A percentile compares a stretch with the other conserved stretches of the same genome.
Conservation (phyloP, 176 grass and related monocot genomes). For the Poa pratensis region DNA sequence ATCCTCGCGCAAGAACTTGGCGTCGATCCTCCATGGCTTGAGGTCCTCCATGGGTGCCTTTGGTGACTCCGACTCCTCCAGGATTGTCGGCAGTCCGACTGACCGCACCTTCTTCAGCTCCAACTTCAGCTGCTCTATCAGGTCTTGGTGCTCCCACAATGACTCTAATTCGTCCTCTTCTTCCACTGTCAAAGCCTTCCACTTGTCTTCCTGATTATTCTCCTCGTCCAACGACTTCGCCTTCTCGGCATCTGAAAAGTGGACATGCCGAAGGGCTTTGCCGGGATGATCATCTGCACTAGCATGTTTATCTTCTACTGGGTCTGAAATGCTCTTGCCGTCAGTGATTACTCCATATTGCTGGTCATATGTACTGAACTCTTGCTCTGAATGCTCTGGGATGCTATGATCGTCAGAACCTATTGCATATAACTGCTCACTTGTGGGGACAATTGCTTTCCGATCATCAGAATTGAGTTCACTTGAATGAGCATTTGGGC, state of each 20-base stretch:
- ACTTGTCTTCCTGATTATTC: slow-evolving; percentile 45
- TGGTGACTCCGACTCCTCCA: slow-evolving; percentile 81
- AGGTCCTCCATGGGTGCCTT: slow-evolving; percentile 77
- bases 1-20: slow-evolving; percentile 80
- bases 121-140: slow-evolving; percentile 92
- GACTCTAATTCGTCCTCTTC: slow-evolving; percentile 87
- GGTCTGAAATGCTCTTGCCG: slow-evolving; percentile 5
- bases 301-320: slow-evolving; percentile 5
- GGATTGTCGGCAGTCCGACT: slow-evolving; percentile 72
- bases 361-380: slow-evolving; percentile 36
- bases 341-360: neutral
- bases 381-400: slow-evolving; percentile 27
- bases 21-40: slow-evolving; percentile 84
- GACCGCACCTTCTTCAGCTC: slow-evolving; percentile 87
- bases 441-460: slow-evolving; percentile 25
- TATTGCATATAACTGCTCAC: slow-evolving; percentile 22
- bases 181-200: slow-evolving; percentile 70
- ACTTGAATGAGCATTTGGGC: neutral
- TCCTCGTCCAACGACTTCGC: slow-evolving; percentile 38
- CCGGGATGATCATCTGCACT: neutral
- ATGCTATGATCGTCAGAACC: neutral
- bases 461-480: neutral
- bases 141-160: slow-evolving; percentile 94
- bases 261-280: slow-evolving; percentile 36
- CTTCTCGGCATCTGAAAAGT: slow-evolving; percentile 45